Evolutionary conservation across 129 eudicot species (phyloP).

Genomic region (Pseudognaphalium luteoalbum): DNA sequence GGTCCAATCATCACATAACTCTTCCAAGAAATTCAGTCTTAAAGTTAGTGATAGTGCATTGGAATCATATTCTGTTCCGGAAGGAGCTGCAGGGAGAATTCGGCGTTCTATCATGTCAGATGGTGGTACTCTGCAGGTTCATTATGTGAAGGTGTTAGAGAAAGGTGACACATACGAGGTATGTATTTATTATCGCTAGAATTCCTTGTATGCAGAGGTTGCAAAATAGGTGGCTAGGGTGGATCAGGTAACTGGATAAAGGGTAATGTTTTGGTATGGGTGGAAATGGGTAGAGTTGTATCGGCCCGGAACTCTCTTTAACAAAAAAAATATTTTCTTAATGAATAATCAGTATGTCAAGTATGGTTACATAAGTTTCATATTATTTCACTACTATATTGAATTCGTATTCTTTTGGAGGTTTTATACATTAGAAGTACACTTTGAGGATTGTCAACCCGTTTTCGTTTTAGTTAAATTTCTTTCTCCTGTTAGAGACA

Average conservation of each 20-base stretch:
- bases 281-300: too few species aligned
- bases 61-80: constrained; percentile 68
- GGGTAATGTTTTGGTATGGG: background rate
- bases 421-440: too few species aligned
- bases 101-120: constrained; percentile 84
- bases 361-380: too few species aligned
- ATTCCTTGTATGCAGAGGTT: constrained; percentile 37
- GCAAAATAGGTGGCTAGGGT: constrained; percentile 53
- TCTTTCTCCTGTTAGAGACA: too few species aligned
- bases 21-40: constrained; percentile 56
- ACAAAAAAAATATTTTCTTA: too few species aligned
- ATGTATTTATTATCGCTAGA: constrained; percentile 14
- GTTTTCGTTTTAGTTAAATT: too few species aligned
- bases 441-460: too few species aligned
- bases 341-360: too few species aligned
- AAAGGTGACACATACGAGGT: constrained; percentile 99
- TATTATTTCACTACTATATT: too few species aligned
- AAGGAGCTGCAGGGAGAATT: constrained; percentile 92
- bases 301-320: too few species aligned
- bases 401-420: too few species aligned
- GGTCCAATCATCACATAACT: constrained; percentile 41
- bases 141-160: constrained; percentile 93
- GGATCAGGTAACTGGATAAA: constrained; percentile 59
- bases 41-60: constrained; percentile 69
- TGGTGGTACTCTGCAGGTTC: constrained; percentile 75